phyloP scores from a whole-genome alignment of 2,329 filamentous ascomycete genomes.

The Colletotrichum incanum region DNA sequence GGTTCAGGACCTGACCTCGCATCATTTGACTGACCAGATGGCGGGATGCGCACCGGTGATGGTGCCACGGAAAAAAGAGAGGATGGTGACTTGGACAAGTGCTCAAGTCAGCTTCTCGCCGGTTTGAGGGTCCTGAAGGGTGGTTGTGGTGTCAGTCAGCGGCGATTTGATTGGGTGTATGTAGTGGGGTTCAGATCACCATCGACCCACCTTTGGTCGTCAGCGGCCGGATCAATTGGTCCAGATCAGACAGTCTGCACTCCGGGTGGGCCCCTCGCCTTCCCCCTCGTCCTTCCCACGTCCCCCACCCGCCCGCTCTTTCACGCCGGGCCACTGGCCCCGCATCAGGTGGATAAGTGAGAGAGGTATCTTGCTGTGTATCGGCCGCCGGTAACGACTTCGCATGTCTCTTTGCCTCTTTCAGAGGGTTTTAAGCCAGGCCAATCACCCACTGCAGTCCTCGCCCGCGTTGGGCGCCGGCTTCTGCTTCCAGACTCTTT shows the following conservation, averaged over 20 bases:
- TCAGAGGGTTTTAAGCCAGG: background rate
- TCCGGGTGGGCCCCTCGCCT: conserved; percentile 21
- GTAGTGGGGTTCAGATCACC: conserved; percentile 21
- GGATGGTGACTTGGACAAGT: conserved; percentile 32
- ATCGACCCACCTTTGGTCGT: conserved; percentile 4
- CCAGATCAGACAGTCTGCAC: conserved; percentile 1
- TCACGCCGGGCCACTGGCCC: conserved; percentile 32
- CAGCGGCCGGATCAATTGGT: conserved; percentile 13
- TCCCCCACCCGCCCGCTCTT: conserved; percentile 37
- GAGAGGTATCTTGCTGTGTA: conserved; percentile 7
- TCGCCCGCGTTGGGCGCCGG: conserved; percentile 5
- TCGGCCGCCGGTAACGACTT: conserved; percentile 23
- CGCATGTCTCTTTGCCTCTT: conserved; percentile 24
- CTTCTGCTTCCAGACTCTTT: conserved; percentile 33
- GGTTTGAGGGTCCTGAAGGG: conserved; percentile 14
- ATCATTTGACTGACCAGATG: conserved; percentile 31
- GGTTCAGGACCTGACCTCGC: background rate
- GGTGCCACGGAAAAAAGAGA: conserved; percentile 27
- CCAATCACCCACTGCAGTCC: background rate
- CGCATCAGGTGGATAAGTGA: conserved; percentile 27
- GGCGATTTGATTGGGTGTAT: conserved; percentile 27
- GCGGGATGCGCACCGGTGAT: conserved; percentile 24
- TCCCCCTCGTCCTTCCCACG: conserved; percentile 1
- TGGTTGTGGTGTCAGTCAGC: conserved; percentile 36
- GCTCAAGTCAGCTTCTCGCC: conserved; percentile 34